Conservation (phyloP, 495 filamentous ascomycete species). For the Amphirosellinia nigrospora region DNA sequence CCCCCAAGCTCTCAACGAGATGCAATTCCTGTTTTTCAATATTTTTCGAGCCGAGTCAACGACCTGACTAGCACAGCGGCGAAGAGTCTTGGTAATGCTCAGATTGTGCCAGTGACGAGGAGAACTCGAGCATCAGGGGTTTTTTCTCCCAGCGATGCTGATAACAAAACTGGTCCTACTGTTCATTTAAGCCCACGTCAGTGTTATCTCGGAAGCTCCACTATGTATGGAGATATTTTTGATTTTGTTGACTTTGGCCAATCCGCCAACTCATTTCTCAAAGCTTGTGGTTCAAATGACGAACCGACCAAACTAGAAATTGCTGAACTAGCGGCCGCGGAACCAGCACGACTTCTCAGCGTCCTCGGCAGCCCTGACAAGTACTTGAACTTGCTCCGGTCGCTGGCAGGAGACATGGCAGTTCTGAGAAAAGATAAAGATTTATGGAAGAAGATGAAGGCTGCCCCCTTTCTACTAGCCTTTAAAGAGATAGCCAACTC, state of each 20-base stretch:
- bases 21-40: constrained; percentile 76
- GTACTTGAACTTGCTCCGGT: constrained; percentile 80
- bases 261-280: constrained; percentile 85
- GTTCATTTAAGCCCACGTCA: constrained; percentile 63
- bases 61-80: constrained; percentile 70
- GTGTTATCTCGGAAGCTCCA: constrained; percentile 78
- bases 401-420: constrained; percentile 71
- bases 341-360: constrained; percentile 79
- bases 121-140: constrained; percentile 30
- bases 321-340: constrained; percentile 74
- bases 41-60: constrained; percentile 75
- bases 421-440: constrained; percentile 77
- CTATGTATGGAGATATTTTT: constrained; percentile 85
- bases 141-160: constrained; percentile 30
- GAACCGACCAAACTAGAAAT: constrained; percentile 89
- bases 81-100: constrained; percentile 62
- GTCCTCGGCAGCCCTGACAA: constrained; percentile 80
- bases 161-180: constrained; percentile 36
- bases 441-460: constrained; percentile 75
- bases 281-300: constrained; percentile 83
- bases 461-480: constrained; percentile 78
- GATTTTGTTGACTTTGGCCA: constrained; percentile 94
- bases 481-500: constrained; percentile 70
- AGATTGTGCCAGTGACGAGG: constrained; percentile 72
- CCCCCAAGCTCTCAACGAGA: constrained; percentile 70